Evolutionary conservation across 1,284 basidiomycete species (phyloP), one percentile per base, ranked within the genome.

Genomic region (Cystodermella granulosa): DNA sequence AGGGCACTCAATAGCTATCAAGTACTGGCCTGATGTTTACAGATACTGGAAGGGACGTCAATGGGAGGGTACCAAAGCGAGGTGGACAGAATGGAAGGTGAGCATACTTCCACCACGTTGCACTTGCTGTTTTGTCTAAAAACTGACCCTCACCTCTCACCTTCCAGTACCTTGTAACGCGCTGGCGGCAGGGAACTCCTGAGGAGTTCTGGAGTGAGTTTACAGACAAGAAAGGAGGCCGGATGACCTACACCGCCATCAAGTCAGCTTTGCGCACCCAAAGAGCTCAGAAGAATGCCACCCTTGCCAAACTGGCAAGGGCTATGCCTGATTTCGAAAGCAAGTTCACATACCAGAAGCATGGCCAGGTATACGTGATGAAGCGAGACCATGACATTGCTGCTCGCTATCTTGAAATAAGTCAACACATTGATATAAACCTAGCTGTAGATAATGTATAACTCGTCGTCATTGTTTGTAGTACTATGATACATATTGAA

Each of bases 1-100:
- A 14, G 52, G 49, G 17, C 38, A 44, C 1, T 37, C 53, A 4
- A 50, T 61, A 23, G 51, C 59, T 2, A 44, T 62, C n/a, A 26
- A 48, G 7, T 53, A 59, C 44, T 62, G 59, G 59, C 55, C 47
- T 7, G 35, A 54, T 2, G 20, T 62, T 5, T 61, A 54, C 49
- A 47, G 46, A 28, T 42, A 49, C 24, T 42, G 50, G 46, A 44
- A 48, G 17, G n/a, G 14, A 5, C 36, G 16, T 15, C 56, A 56
- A 24, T 61, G 57, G 58, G 20, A 47, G 20, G 45, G 42, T n/a
- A 49, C 28, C 1, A 60, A 60, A 35, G 49, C 45, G 7, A 44
- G 39, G 20, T 60, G 55, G 53, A 45, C 28, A 8, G 48, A 55
- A 31, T 58, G 55, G 53, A 49, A 48, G 46, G 58, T 58, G n/a